Percentiles rank a stretch among this genome's conserved stretches.
Evolutionary conservation across 768 basidiomycete species (phyloP).

Genomic region (Obba rivulosa): DNA sequence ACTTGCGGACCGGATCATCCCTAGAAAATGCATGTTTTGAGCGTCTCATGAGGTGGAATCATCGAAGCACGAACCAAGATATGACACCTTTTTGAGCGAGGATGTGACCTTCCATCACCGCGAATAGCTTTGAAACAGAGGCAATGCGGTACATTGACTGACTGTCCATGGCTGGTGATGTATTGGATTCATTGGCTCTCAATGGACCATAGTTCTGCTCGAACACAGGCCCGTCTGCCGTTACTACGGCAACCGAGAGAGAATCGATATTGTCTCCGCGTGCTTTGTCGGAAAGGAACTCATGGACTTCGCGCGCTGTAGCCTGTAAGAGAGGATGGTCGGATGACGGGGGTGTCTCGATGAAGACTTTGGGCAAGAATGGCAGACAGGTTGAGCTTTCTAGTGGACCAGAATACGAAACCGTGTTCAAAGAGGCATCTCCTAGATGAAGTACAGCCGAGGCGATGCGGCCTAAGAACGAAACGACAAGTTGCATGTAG

Average conservation of each 20-base stretch:
- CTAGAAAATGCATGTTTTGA: slow-evolving; percentile 19
- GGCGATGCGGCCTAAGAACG: no score
- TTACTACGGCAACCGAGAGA: slow-evolving; percentile 45
- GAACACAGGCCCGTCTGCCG: slow-evolving; percentile 37
- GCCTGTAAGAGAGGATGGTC: slow-evolving; percentile 14
- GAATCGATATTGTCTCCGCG: slow-evolving; percentile 39
- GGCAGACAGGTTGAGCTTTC: no score
- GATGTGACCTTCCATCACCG: slow-evolving; percentile 42
- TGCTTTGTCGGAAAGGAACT: no score
- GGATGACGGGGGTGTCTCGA: slow-evolving; percentile 12
- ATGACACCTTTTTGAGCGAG: slow-evolving; percentile 39
- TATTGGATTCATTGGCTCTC: slow-evolving; percentile 37
- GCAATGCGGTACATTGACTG: slow-evolving; percentile 47
- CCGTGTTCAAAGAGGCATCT: no score
- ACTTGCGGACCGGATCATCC: slow-evolving; percentile 47
- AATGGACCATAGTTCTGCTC: slow-evolving; percentile 36
- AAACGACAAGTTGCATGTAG: no score
- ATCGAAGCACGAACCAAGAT: slow-evolving; percentile 19
- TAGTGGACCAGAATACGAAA: no score
- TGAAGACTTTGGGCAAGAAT: slow-evolving; percentile 22
- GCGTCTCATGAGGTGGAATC: neutral
- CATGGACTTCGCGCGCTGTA: no score
- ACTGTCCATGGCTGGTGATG: slow-evolving; percentile 12
- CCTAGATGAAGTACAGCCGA: no score
- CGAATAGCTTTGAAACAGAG: slow-evolving; percentile 48